These are phyloP conservation scores for Euphorbia pulcherrima DNA, from an alignment of 345 rosid species.

Conservation along the genomic window DNA sequence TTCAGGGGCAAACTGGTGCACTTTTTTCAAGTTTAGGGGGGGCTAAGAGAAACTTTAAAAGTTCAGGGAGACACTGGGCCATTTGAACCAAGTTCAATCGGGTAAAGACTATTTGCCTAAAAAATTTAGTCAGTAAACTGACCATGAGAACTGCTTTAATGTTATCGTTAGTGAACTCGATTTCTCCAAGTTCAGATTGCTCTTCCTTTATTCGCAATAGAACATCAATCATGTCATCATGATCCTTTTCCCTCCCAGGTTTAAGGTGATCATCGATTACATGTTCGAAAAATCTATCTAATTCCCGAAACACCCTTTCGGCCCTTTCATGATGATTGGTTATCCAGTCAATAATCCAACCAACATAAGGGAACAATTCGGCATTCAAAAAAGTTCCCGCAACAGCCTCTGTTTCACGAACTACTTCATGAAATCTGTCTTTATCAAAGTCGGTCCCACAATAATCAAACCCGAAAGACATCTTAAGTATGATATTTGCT, in stretches of 20 bases:
- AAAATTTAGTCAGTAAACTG: background rate
- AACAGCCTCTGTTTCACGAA: conserved; percentile 27
- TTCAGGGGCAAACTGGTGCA: too few relatives aligned
- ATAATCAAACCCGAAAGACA: conserved; percentile 16
- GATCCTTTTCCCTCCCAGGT: conserved; percentile 19
- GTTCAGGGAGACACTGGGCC: too few relatives aligned
- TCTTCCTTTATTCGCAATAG: conserved; percentile 19
- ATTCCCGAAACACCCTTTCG: conserved; percentile 30
- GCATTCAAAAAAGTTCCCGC: conserved; percentile 29
- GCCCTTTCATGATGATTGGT: conserved; percentile 33
- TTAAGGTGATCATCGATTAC: conserved; percentile 39
- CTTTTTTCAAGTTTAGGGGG: too few relatives aligned
- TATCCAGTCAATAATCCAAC: conserved; percentile 37
- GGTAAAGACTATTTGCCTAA: too few relatives aligned
- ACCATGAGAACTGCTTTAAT: conserved; percentile 33
- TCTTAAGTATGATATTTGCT: conserved; percentile 12
- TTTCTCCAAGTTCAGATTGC: background rate
- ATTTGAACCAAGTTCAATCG: too few relatives aligned
- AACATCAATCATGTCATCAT: conserved; percentile 26
- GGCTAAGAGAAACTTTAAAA: too few relatives aligned
- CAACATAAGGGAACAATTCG: conserved; percentile 36
- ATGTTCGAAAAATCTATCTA: conserved; percentile 37
- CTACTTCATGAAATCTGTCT: conserved; percentile 25
- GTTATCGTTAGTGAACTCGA: conserved; percentile 11
- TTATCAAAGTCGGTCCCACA: conserved; percentile 23